Conservation (phyloP, 1,139 yeast species). For the Kurtzmaniella quercitrusa region DNA sequence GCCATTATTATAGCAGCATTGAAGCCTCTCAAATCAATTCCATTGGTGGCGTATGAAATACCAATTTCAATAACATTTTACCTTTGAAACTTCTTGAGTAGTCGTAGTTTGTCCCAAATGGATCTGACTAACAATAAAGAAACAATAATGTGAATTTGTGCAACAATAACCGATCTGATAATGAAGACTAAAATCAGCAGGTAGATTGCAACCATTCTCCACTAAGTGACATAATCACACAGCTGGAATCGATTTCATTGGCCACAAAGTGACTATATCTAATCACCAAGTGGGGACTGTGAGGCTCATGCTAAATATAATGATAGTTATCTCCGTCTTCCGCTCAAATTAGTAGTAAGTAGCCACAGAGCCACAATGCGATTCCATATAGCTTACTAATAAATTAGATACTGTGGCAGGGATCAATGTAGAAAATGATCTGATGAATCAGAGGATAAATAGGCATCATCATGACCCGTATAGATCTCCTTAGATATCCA, state of each 20-base stretch:
- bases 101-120: no score
- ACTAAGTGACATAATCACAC: not conserved
- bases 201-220: not conserved
- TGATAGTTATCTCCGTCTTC: not conserved
- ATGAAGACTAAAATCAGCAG: no score
- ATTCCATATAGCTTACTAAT: not conserved
- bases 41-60: not conserved
- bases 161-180: no score
- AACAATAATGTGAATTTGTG: no score
- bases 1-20: not conserved
- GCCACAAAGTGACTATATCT: not conserved
- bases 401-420: not conserved
- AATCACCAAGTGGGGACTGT: not conserved
- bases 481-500: no score
- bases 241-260: not conserved
- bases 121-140: no score
- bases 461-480: no score
- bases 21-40: not conserved
- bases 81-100: no score
- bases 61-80: not conserved
- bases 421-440: not conserved
- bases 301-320: not conserved
- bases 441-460: not conserved
- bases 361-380: conserved; percentile 1
- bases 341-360: not conserved